phyloP scores from a whole-genome alignment of 441 rosid species.

The Pelargonium australe region DNA sequence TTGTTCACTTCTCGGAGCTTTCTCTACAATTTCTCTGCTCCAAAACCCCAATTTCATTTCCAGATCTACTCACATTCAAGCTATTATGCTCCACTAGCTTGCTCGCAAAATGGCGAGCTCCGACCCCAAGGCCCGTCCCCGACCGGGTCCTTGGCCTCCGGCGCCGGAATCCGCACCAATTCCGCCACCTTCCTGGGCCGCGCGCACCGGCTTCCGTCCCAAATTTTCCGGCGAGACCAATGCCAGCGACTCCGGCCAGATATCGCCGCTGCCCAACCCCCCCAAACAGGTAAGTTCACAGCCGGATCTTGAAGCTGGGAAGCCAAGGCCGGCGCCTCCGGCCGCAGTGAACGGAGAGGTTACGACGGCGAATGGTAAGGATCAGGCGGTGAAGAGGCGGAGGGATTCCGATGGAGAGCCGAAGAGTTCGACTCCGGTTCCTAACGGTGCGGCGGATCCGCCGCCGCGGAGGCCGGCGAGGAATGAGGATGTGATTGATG shows the following conservation, averaged over 20 bases:
- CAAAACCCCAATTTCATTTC: background rate
- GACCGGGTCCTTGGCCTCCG: slow-evolving; percentile 73
- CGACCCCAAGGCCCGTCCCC: slow-evolving; percentile 56
- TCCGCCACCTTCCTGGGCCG: slow-evolving; percentile 94
- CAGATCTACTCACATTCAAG: background rate
- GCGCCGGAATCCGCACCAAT: slow-evolving; percentile 62
- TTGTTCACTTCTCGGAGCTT: background rate
- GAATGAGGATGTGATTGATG: slow-evolving; percentile 54
- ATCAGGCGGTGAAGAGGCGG: slow-evolving; percentile 62
- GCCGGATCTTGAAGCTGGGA: slow-evolving; percentile 71
- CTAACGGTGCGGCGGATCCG: slow-evolving; percentile 30
- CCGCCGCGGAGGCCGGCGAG: slow-evolving; percentile 50
- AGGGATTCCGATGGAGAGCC: slow-evolving; percentile 65
- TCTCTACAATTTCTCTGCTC: background rate
- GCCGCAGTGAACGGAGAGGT: slow-evolving; percentile 32
- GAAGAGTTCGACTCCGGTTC: slow-evolving; percentile 29
- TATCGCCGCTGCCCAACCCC: slow-evolving; percentile 38
- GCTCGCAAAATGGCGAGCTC: slow-evolving; percentile 47
- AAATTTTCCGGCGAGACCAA: slow-evolving; percentile 90
- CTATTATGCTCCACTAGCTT: background rate
- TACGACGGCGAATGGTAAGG: slow-evolving; percentile 32
- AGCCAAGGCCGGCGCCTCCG: slow-evolving; percentile 19
- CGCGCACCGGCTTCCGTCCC: slow-evolving; percentile 83
- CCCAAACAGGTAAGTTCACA: slow-evolving; percentile 37
- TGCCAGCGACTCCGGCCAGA: slow-evolving; percentile 70